A percentile compares a stretch with the other conserved stretches of the same genome.
Conservation (phyloP, 108 stramenopile species). For the Cyclotella choctawhatcheeana region DNA sequence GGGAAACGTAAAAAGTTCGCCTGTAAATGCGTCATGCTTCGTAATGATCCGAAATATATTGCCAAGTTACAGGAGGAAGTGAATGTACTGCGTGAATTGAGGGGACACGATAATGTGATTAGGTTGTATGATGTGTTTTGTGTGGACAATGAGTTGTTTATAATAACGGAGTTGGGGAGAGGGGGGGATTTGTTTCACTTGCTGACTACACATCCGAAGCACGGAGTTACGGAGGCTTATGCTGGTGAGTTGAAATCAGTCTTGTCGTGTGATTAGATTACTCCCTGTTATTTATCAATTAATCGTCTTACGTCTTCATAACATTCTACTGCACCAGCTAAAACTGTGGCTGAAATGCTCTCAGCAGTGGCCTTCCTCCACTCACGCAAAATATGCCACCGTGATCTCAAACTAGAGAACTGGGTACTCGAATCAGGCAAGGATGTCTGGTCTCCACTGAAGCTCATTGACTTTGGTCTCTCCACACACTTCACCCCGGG, state of each 20-base stretch:
- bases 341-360: conserved; percentile 92
- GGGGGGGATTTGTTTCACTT: conserved; percentile 92
- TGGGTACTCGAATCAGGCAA: conserved; percentile 93
- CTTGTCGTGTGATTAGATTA: conserved; percentile 13
- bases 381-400: conserved; percentile 83
- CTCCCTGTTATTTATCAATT: conserved; percentile 3
- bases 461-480: conserved; percentile 95
- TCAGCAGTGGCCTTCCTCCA: conserved; percentile 96
- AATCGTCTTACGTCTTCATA: conserved; percentile 4
- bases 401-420: conserved; percentile 96
- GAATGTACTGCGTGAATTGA: conserved; percentile 85
- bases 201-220: conserved; percentile 92
- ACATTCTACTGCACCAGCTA: conserved; percentile 55
- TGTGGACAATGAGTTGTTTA: conserved; percentile 58
- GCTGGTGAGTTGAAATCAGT: conserved; percentile 66
- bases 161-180: conserved; percentile 89
- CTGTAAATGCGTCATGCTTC: conserved; percentile 90
- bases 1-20: conserved; percentile 92
- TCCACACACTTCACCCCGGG: conserved; percentile 92
- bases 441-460: conserved; percentile 90
- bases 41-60: conserved; percentile 93
- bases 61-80: conserved; percentile 93
- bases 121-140: conserved; percentile 62
- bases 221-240: conserved; percentile 92
- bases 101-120: conserved; percentile 70